phyloP scores from a whole-genome alignment of 192 early-diverging fungal species.

The Globomyces pollinis-pini region DNA sequence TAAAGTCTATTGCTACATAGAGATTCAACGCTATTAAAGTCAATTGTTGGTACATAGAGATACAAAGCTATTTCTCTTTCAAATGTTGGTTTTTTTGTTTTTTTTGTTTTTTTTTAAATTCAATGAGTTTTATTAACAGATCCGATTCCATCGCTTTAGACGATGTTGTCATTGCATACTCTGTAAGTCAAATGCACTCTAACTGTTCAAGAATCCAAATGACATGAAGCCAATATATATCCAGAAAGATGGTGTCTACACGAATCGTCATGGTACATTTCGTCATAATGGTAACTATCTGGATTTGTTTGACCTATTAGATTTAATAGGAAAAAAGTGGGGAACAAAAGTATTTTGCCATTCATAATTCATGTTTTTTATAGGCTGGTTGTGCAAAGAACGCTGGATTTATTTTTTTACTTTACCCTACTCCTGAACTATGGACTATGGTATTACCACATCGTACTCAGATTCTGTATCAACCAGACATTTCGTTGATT shows the following conservation, averaged over 20 bases:
- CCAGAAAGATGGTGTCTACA: constrained; percentile 48
- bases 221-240: constrained; percentile 60
- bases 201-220: constrained; percentile 49
- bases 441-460: constrained; percentile 92
- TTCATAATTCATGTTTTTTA: constrained; percentile 2
- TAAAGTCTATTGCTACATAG: too few relatives aligned
- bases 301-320: constrained; percentile 59
- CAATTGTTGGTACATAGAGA: too few relatives aligned
- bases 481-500: constrained; percentile 91
- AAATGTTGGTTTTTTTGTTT: too few relatives aligned
- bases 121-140: too few relatives aligned
- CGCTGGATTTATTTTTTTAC: constrained; percentile 71
- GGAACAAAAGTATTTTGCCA: constrained; percentile 60
- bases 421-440: constrained; percentile 90
- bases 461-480: constrained; percentile 93
- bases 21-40: too few relatives aligned
- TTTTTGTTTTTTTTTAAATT: too few relatives aligned
- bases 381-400: constrained; percentile 54
- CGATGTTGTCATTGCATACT: constrained; percentile 68
- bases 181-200: constrained; percentile 38
- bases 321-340: constrained; percentile 82
- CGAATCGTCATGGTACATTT: constrained; percentile 69
- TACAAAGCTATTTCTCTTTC: too few relatives aligned
- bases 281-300: neutral
- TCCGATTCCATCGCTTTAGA: too few relatives aligned